Conservation (phyloP, 192 early-diverging fungal species). For the Gaertneriomyces semiglobifer region DNA sequence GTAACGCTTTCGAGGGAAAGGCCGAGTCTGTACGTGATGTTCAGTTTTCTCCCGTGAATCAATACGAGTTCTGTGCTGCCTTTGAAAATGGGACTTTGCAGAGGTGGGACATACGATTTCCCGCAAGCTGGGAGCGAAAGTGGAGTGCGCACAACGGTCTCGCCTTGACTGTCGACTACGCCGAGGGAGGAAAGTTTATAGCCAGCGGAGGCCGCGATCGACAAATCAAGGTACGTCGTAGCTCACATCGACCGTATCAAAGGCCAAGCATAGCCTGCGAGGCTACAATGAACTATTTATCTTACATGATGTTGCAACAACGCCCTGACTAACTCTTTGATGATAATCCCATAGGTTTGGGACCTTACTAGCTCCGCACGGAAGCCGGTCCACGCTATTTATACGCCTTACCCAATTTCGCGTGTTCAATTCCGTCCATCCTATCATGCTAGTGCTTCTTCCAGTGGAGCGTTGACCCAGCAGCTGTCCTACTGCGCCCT, state of each 20-base stretch:
- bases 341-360: conserved; percentile 54
- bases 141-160: conserved; percentile 70
- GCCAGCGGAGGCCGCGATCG: conserved; percentile 76
- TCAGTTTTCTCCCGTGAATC: conserved; percentile 63
- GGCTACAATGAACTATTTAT: neutral
- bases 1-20: conserved; percentile 66
- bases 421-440: conserved; percentile 71
- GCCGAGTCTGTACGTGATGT: conserved; percentile 76
- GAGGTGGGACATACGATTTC: conserved; percentile 77
- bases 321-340: neutral
- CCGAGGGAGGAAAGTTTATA: conserved; percentile 62
- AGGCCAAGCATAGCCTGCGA: neutral
- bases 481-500: conserved; percentile 73
- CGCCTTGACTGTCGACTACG: conserved; percentile 71
- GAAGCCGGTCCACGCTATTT: conserved; percentile 56
- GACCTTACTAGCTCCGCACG: conserved; percentile 63
- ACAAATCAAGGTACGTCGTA: conserved; percentile 60
- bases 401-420: conserved; percentile 63
- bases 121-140: conserved; percentile 56
- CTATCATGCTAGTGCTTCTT: conserved; percentile 31
- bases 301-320: too few species aligned
- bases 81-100: conserved; percentile 78
- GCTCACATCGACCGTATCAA: neutral
- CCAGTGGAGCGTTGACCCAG: too few species aligned
- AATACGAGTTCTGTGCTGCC: conserved; percentile 69